Percentiles rank a stretch among this genome's conserved stretches.
Evolutionary conservation across 495 filamentous ascomycete genomes (phyloP).

Genomic region (Aspergillus indologenus): DNA sequence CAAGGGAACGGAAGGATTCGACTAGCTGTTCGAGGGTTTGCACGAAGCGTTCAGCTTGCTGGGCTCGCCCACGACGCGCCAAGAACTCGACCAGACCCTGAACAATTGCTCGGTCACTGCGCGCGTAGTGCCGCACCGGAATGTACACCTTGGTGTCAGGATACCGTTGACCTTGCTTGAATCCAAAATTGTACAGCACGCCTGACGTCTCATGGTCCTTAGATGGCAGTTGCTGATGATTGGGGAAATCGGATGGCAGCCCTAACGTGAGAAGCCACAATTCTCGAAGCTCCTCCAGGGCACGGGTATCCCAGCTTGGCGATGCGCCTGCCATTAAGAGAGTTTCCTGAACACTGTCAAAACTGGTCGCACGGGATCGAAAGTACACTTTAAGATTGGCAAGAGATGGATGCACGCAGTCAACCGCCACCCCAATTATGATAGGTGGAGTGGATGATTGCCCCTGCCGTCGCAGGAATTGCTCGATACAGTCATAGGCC

Average conservation of each 20-base stretch:
- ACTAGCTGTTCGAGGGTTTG: not conserved
- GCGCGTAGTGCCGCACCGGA: constrained; percentile 3
- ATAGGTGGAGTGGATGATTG: not conserved
- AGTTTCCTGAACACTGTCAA: not conserved
- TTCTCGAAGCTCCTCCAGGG: not conserved
- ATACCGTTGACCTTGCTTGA: not conserved
- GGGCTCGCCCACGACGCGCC: not conserved
- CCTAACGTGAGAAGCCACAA: not conserved
- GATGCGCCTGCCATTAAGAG: not conserved
- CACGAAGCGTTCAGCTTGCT: not conserved
- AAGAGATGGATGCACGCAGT: not conserved
- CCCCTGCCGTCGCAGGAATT: not conserved
- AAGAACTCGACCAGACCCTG: not conserved
- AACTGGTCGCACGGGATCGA: not conserved
- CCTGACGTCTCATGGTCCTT: not conserved
- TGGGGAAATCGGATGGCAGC: not conserved
- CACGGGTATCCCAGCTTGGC: not conserved
- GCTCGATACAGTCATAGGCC: not conserved
- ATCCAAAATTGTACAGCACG: constrained; percentile 1
- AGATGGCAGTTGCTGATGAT: not conserved
- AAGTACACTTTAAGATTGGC: constrained; percentile 2
- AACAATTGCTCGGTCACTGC: not conserved
- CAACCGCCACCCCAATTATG: constrained; percentile 1
- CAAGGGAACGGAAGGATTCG: not conserved
- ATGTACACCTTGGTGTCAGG: constrained; percentile 6